Evolutionary conservation across 768 basidiomycete species (phyloP).

Genomic region (Sporobolomyces pararoseus): DNA sequence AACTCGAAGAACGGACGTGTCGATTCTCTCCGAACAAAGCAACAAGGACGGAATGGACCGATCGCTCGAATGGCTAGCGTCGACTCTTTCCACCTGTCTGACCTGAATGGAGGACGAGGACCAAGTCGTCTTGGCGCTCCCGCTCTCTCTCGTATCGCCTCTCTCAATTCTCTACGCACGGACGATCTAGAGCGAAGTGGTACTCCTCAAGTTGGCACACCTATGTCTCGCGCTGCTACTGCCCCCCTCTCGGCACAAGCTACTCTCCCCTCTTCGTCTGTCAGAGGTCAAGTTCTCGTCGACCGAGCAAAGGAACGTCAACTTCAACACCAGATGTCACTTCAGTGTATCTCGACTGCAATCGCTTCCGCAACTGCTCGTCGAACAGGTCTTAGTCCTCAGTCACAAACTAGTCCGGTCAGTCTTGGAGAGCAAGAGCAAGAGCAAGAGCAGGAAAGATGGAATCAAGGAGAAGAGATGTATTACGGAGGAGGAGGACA

Average conservation of each 20-base stretch:
- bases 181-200: conserved; percentile 9
- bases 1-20: conserved; percentile 14
- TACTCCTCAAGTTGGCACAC: background rate
- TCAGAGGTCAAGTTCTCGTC: conserved; percentile 10
- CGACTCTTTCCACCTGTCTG: conserved; percentile 31
- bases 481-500: conserved; percentile 26
- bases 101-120: conserved; percentile 30
- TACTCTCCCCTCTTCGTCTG: background rate
- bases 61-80: conserved; percentile 29
- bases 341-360: conserved; percentile 44
- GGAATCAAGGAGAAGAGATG: background rate
- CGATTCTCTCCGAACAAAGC: conserved; percentile 12
- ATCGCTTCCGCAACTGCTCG: conserved; percentile 45
- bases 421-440: background rate
- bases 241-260: background rate
- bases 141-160: conserved; percentile 22
- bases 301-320: conserved; percentile 32
- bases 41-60: background rate
- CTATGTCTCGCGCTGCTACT: conserved; percentile 16
- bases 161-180: conserved; percentile 22
- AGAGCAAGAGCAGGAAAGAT: background rate
- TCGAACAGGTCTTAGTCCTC: background rate
- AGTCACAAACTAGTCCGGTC: background rate
- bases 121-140: background rate
- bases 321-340: conserved; percentile 44